Conservation (phyloP, 768 basidiomycete species). For the Daedaleopsis sinensis region DNA sequence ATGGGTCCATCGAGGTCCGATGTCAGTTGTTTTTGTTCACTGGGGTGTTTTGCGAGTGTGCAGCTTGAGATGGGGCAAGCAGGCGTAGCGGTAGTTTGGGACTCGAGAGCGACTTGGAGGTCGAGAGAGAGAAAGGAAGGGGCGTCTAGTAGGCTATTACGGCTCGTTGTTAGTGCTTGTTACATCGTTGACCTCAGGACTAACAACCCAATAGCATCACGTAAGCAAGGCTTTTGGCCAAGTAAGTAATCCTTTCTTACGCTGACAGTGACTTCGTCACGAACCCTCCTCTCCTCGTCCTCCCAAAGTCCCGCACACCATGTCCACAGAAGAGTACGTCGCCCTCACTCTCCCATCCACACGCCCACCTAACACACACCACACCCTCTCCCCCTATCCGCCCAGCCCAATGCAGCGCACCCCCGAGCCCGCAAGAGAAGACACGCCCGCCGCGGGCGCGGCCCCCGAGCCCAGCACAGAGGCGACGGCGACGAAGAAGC, state of each 20-base stretch:
- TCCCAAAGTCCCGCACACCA: neutral
- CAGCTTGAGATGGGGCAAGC: too few species aligned
- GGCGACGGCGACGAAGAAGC: conserved; percentile 47
- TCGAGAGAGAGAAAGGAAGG: too few species aligned
- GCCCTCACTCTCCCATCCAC: neutral
- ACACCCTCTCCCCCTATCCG: neutral
- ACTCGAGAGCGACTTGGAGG: too few species aligned
- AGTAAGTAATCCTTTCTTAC: neutral
- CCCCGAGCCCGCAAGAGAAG: conserved; percentile 19
- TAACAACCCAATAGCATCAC: neutral
- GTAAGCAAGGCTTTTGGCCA: too few species aligned
- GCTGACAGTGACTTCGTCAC: neutral
- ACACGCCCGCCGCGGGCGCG: conserved; percentile 19
- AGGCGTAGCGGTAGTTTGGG: too few species aligned
- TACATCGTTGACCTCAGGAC: too few species aligned
- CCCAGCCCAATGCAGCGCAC: conserved; percentile 8
- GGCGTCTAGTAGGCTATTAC: too few species aligned
- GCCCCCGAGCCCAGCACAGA: conserved; percentile 29
- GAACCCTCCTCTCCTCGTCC: conserved; percentile 5
- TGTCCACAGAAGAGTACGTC: conserved; percentile 20
- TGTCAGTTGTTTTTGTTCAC: neutral
- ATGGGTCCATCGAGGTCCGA: conserved; percentile 53
- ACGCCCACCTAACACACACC: neutral
- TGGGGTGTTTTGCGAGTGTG: too few species aligned
- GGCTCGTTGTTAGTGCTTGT: too few species aligned